Percentiles rank a stretch among this genome's conserved stretches.
These are phyloP conservation scores for Emmonsiellopsis sp. DNA, from an alignment of 2,329 filamentous ascomycete species.

Conservation along the genomic window DNA sequence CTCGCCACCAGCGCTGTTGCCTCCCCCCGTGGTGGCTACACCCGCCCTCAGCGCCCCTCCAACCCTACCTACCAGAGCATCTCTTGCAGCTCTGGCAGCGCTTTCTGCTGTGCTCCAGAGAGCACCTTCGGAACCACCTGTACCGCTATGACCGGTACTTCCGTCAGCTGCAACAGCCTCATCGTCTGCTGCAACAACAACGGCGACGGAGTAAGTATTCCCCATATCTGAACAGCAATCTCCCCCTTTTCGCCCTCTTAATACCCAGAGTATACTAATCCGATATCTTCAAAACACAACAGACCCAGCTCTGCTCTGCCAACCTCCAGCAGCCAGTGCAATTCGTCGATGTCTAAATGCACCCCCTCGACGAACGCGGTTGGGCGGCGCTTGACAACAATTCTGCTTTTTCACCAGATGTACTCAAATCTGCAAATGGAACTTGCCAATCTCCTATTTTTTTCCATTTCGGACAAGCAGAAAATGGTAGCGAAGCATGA, in stretches of 20 bases:
- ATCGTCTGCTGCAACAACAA: slow-evolving; percentile 14
- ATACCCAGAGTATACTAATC: neutral
- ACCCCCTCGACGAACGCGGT: neutral
- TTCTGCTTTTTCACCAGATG: neutral
- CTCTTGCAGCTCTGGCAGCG: slow-evolving; percentile 7
- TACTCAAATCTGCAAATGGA: neutral
- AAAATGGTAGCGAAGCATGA: too few species aligned
- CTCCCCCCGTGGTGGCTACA: neutral
- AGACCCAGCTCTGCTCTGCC: slow-evolving; percentile 10
- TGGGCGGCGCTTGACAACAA: neutral
- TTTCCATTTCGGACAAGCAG: neutral
- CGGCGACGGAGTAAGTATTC: slow-evolving; percentile 5
- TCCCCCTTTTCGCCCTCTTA: neutral
- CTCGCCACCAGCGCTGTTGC: slow-evolving; percentile 3
- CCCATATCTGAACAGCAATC: neutral
- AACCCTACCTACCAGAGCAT: slow-evolving; percentile 4
- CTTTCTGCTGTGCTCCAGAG: slow-evolving; percentile 9
- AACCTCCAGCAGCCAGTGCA: slow-evolving; percentile 7
- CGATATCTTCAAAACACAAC: neutral
- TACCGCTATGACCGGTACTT: slow-evolving; percentile 8
- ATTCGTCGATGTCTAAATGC: slow-evolving; percentile 8
- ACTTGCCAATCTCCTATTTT: neutral
- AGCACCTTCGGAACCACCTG: slow-evolving; percentile 7
- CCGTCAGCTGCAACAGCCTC: slow-evolving; percentile 11
- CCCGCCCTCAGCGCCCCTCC: slow-evolving; percentile 2